phyloP scores from a whole-genome alignment of 495 filamentous ascomycete species.

The Paragyromitra xinjiangensis region DNA sequence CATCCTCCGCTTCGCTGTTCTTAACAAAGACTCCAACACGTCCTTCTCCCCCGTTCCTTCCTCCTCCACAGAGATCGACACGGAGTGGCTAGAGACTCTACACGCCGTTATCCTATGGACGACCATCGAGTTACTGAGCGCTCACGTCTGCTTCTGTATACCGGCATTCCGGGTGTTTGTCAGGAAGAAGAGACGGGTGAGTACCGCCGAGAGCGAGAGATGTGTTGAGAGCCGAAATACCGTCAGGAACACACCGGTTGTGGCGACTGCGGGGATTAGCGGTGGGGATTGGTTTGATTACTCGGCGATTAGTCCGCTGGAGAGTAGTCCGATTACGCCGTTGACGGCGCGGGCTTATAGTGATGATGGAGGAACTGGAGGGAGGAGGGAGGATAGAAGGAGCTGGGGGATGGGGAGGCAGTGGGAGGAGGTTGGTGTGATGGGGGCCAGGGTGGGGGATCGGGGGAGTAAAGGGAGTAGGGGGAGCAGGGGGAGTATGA shows the following conservation, averaged over 20 bases:
- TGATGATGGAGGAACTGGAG: slow-evolving; percentile 3
- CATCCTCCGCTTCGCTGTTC: slow-evolving; percentile 46
- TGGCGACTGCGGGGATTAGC: not conserved
- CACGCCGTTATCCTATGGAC: slow-evolving; percentile 42
- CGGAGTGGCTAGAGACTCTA: slow-evolving; percentile 24
- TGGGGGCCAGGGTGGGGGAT: slow-evolving; percentile 11
- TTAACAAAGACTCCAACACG: slow-evolving; percentile 14
- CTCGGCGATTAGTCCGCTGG: slow-evolving; percentile 32
- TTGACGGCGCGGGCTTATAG: slow-evolving; percentile 21
- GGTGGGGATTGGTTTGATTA: slow-evolving; percentile 54
- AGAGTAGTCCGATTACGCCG: slow-evolving; percentile 25
- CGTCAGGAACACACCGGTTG: slow-evolving; percentile 23
- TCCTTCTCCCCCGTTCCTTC: slow-evolving; percentile 5
- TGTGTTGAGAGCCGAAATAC: slow-evolving; percentile 41
- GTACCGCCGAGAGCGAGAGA: slow-evolving; percentile 5
- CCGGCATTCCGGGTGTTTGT: slow-evolving; percentile 49
- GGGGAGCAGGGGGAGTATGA: not conserved
- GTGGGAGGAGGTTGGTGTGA: slow-evolving; percentile 12
- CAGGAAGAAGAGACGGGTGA: slow-evolving; percentile 37
- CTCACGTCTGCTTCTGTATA: slow-evolving; percentile 48
- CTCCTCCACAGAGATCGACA: not conserved
- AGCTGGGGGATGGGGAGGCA: slow-evolving; percentile 23
- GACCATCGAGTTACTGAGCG: slow-evolving; percentile 41
- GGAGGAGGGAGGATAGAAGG: slow-evolving; percentile 14
- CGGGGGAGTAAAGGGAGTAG: not conserved